Percentiles rank a stretch among this genome's conserved stretches.
Conservation (phyloP, 768 basidiomycete genomes). For the Trametes villosa region DNA sequence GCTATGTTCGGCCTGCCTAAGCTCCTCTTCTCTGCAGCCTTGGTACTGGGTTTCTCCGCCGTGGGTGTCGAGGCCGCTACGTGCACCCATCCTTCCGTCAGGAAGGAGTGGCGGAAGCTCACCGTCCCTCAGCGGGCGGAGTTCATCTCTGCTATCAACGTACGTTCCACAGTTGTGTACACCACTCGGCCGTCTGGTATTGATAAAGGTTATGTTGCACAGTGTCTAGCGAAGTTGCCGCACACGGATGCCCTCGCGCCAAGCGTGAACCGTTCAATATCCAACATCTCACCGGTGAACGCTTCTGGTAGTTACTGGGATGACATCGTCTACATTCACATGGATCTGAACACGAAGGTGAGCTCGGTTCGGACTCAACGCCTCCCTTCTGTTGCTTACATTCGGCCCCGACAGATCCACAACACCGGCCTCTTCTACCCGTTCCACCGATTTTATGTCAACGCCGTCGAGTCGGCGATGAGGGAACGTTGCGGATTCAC, state of each 20-base stretch:
- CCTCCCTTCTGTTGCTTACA: neutral
- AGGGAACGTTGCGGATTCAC: conserved; percentile 30
- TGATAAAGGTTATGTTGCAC: neutral
- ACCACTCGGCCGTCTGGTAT: no score
- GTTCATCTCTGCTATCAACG: conserved; percentile 33
- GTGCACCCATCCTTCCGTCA: conserved; percentile 26
- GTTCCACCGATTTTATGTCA: conserved; percentile 34
- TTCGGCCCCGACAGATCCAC: conserved; percentile 24
- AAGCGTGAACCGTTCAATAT: conserved; percentile 9
- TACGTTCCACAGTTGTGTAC: conserved; percentile 7
- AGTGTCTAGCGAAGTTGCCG: conserved; percentile 11
- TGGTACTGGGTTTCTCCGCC: conserved; percentile 5
- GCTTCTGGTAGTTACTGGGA: conserved; percentile 20
- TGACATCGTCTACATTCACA: conserved; percentile 33
- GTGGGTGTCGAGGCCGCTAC: conserved; percentile 5
- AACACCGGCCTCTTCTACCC: conserved; percentile 32
- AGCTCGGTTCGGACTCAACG: neutral
- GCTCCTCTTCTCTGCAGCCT: neutral
- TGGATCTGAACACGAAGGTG: conserved; percentile 33
- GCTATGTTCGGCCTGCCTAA: neutral
- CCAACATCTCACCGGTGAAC: conserved; percentile 19
- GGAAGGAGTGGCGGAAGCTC: conserved; percentile 31
- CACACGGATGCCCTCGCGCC: conserved; percentile 15
- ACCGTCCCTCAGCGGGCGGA: conserved; percentile 21
- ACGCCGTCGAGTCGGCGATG: conserved; percentile 27